A percentile compares a stretch with the other conserved stretches of the same genome.
These are phyloP conservation scores for Aspergillus aculeatus DNA, from an alignment of 2,329 filamentous ascomycete species.

Conservation along the genomic window DNA sequence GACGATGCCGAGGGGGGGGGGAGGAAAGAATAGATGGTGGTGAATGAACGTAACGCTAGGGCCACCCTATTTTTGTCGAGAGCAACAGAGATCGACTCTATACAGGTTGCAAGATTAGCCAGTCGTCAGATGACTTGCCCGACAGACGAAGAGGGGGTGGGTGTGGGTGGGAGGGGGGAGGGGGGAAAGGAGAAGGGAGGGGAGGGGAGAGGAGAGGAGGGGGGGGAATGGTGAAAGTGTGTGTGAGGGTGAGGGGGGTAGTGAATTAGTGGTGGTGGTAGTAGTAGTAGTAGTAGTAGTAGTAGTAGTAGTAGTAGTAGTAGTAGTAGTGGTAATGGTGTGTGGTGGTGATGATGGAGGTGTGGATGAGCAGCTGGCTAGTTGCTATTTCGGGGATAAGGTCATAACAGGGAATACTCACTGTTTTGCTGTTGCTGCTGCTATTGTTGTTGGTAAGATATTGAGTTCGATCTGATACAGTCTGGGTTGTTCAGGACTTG, in stretches of 20 bases:
- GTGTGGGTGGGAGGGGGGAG: constrained; percentile 5
- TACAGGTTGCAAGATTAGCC: constrained; percentile 20
- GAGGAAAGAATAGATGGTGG: neutral
- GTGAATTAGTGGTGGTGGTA: neutral
- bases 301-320: constrained; percentile 2
- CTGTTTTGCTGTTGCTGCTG: neutral
- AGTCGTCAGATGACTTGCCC: constrained; percentile 20
- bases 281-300: neutral
- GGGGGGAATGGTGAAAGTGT: constrained; percentile 4
- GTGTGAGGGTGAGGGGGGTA: constrained; percentile 9
- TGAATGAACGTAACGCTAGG: constrained; percentile 17
- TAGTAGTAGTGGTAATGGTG: neutral
- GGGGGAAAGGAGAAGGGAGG: constrained; percentile 1
- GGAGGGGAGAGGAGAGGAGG: neutral
- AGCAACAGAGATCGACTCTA: constrained; percentile 15
- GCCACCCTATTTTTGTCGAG: constrained; percentile 9
- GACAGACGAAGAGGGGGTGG: constrained; percentile 2
- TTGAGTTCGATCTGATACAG: constrained; percentile 1
- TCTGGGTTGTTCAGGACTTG: neutral
- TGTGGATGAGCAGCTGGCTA: neutral
- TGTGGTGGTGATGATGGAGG: neutral
- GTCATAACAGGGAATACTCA: neutral
- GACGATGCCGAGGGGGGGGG: constrained; percentile 4
- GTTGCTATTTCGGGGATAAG: neutral
- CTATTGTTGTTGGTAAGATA: neutral